Evolutionary conservation across 352 stramenopile genomes (phyloP).

Genomic region (Pythium graminicola): DNA sequence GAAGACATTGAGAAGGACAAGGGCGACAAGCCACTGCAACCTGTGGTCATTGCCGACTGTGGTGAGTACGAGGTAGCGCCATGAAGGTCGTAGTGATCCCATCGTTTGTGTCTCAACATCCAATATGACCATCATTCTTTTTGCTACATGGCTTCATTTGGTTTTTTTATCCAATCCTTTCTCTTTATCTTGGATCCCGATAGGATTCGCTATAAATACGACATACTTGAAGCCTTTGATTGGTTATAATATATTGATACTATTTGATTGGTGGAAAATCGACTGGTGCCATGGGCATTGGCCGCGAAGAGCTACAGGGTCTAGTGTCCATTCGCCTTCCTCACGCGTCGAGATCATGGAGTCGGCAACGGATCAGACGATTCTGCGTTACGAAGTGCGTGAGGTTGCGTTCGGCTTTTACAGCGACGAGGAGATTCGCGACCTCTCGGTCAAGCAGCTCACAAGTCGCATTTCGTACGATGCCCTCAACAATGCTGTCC

Average conservation of each 20-base stretch:
- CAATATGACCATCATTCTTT: slow-evolving; percentile 9
- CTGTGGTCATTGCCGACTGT: slow-evolving; percentile 96
- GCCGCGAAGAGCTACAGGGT: slow-evolving; percentile 17
- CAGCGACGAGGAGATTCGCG: slow-evolving; percentile 95
- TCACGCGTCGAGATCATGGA: slow-evolving; percentile 41
- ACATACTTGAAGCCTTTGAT: neutral
- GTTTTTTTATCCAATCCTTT: slow-evolving; percentile 22
- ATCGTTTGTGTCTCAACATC: neutral
- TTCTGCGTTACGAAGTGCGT: slow-evolving; percentile 86
- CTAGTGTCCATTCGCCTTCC: slow-evolving; percentile 7
- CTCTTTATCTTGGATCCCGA: neutral
- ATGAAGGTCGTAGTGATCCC: slow-evolving; percentile 3
- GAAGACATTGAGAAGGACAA: slow-evolving; percentile 87
- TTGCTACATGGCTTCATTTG: slow-evolving; percentile 21
- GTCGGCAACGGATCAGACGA: slow-evolving; percentile 84
- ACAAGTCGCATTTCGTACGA: slow-evolving; percentile 95
- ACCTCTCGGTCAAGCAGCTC: slow-evolving; percentile 96
- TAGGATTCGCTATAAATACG: slow-evolving; percentile 28
- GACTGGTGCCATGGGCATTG: slow-evolving; percentile 17
- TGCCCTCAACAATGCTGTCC: slow-evolving; percentile 90
- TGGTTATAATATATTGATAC: neutral
- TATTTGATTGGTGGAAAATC: slow-evolving; percentile 21
- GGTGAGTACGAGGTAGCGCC: slow-evolving; percentile 69
- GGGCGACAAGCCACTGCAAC: slow-evolving; percentile 87
- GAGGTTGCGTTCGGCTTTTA: slow-evolving; percentile 96